Percentiles rank a stretch among this genome's conserved stretches.
Conservation (phyloP, 2,329 filamentous ascomycete genomes). For the Fusarium sulawesiense region DNA sequence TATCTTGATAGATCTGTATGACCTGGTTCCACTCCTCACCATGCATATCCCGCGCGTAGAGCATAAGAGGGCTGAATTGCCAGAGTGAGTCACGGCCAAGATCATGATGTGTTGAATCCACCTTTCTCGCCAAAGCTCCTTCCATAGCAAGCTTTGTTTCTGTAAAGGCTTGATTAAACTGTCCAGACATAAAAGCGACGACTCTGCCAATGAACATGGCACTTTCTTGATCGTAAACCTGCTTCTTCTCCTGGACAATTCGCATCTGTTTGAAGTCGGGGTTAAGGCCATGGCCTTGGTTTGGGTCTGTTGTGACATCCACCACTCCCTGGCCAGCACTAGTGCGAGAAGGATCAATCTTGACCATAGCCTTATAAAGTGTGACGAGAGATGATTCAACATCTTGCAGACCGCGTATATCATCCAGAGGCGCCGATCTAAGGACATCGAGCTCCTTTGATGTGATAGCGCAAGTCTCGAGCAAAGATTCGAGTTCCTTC, state of each 20-base stretch:
- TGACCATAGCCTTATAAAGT: slow-evolving; percentile 91
- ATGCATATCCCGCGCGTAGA: slow-evolving; percentile 90
- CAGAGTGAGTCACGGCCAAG: slow-evolving; percentile 79
- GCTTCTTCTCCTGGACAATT: slow-evolving; percentile 93
- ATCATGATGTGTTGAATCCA: slow-evolving; percentile 78
- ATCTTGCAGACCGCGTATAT: slow-evolving; percentile 75
- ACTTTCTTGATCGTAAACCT: slow-evolving; percentile 84
- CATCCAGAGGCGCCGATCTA: slow-evolving; percentile 77
- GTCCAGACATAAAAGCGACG: slow-evolving; percentile 82
- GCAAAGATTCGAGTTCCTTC: slow-evolving; percentile 86
- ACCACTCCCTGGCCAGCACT: slow-evolving; percentile 60
- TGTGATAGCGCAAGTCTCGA: slow-evolving; percentile 92
- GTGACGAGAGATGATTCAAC: slow-evolving; percentile 82
- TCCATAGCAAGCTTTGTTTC: slow-evolving; percentile 75
- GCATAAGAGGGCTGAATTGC: slow-evolving; percentile 87
- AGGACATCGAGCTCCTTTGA: slow-evolving; percentile 78
- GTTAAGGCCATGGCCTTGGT: slow-evolving; percentile 66
- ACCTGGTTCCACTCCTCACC: slow-evolving; percentile 82
- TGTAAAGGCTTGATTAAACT: slow-evolving; percentile 80
- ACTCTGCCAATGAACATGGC: slow-evolving; percentile 81
- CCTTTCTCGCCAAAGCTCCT: slow-evolving; percentile 70
- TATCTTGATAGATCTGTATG: slow-evolving; percentile 82
- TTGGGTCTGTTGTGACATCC: slow-evolving; percentile 58
- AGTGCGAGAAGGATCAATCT: slow-evolving; percentile 86
- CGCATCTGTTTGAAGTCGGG: slow-evolving; percentile 89